phyloP scores from a whole-genome alignment of 352 stramenopile species.

The Globisporangium parvum region DNA sequence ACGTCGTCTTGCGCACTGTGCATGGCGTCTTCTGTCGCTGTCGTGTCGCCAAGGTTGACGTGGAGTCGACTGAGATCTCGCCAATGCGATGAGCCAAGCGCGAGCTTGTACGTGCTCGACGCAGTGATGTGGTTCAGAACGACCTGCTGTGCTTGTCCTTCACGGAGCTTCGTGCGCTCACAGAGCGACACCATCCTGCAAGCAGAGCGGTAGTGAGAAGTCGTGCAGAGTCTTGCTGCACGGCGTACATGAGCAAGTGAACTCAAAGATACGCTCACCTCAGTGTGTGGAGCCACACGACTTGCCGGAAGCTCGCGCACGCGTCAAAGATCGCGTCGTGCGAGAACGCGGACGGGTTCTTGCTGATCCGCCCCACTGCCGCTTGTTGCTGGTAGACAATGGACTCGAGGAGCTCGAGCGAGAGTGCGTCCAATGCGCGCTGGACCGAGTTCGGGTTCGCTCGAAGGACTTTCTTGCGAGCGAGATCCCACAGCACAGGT shows the following conservation, averaged over 20 bases:
- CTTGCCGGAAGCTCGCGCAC: conserved; percentile 54
- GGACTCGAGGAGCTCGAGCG: conserved; percentile 36
- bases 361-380: conserved; percentile 35
- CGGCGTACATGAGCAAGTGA: conserved; percentile 6
- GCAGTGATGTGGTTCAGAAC: conserved; percentile 20
- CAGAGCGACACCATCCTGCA: conserved; percentile 17
- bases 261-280: conserved; percentile 23
- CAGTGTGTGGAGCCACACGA: conserved; percentile 53
- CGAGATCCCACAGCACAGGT: conserved; percentile 39
- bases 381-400: conserved; percentile 39
- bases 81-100: conserved; percentile 30
- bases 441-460: conserved; percentile 21
- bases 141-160: conserved; percentile 9
- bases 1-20: neutral
- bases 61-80: conserved; percentile 28
- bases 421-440: conserved; percentile 21
- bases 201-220: neutral
- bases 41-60: conserved; percentile 1
- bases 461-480: conserved; percentile 36
- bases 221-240: neutral
- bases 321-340: conserved; percentile 42
- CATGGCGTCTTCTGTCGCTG: conserved; percentile 1
- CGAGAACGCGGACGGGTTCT: conserved; percentile 35
- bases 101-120: conserved; percentile 32
- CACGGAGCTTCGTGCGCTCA: conserved; percentile 3